Evolutionary conservation across 495 filamentous ascomycete genomes (phyloP), one percentile per base, ranked within the genome.

Genomic region (Xylaria grammica): DNA sequence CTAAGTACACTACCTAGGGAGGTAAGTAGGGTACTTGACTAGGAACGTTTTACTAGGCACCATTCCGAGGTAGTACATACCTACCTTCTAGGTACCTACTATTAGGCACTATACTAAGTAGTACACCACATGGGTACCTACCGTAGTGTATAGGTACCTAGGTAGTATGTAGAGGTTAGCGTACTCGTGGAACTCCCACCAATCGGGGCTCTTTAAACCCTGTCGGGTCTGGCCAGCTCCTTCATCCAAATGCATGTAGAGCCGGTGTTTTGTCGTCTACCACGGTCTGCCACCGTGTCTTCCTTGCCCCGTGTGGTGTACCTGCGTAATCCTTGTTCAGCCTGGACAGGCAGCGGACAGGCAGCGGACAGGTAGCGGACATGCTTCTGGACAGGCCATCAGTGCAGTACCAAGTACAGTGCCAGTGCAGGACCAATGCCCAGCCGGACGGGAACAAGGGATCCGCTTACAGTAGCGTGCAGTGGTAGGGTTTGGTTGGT

Each of bases 361-460:
- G n/a, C n/a, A n/a, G n/a, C n/a, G n/a, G n/a, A n/a, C n/a, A n/a
- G n/a, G n/a, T n/a, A n/a, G n/a, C n/a, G n/a, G n/a, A n/a, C n/a
- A n/a, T n/a, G n/a, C n/a, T n/a, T n/a, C n/a, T n/a, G n/a, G n/a
- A n/a, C n/a, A n/a, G n/a, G n/a, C n/a, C n/a, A n/a, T n/a, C n/a
- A n/a, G n/a, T n/a, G n/a, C n/a, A n/a, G n/a, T n/a, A n/a, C n/a
- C n/a, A n/a, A n/a, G n/a, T 26, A 42, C 40, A 42, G 40, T 42
- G 15, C 15, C n/a, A n/a, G n/a, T n/a, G n/a, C n/a, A n/a, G n/a
- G n/a, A n/a, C 36, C 34, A 54, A 20, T 26, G 55, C 48, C 55
- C 55, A 40, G 46, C 24, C 52, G 32, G 53, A 48, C 53, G 62
- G 62, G 62, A 64, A 63, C 54, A 52, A 34, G 46, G 54, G 62